These are phyloP conservation scores for Pholiota conissans DNA, from an alignment of 768 basidiomycete genomes.

Conservation along the genomic window DNA sequence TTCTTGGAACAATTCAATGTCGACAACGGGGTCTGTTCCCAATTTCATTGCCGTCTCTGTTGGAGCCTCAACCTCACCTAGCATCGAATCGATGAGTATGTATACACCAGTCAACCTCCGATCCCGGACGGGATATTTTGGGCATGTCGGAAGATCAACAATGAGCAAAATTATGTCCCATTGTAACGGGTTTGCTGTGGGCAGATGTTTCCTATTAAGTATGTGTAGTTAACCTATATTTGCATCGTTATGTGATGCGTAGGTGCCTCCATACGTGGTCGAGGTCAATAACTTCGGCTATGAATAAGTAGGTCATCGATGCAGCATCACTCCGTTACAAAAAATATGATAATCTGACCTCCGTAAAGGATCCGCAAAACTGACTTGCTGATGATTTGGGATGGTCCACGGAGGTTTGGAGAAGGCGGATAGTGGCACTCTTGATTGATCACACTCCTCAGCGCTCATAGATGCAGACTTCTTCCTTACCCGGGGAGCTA, in stretches of 20 bases:
- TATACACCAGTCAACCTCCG: neutral
- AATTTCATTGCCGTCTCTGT: neutral
- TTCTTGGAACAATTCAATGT: too few species aligned
- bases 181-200: neutral
- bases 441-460: neutral
- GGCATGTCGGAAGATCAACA: slow-evolving; percentile 1
- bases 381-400: neutral
- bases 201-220: neutral
- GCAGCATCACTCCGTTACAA: neutral
- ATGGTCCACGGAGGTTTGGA: neutral
- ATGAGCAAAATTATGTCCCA: neutral
- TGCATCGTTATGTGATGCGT: too few species aligned
- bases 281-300: neutral
- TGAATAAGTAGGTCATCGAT: neutral
- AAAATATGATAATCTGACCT: neutral
- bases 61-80: slow-evolving; percentile 4
- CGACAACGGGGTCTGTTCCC: too few species aligned
- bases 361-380: neutral
- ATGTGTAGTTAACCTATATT: too few species aligned
- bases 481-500: slow-evolving; percentile 2
- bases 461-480: neutral
- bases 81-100: neutral
- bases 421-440: neutral
- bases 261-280: neutral
- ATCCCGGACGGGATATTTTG: neutral